Conservation (phyloP, 768 basidiomycete species). For the Lactarius tabidus region DNA sequence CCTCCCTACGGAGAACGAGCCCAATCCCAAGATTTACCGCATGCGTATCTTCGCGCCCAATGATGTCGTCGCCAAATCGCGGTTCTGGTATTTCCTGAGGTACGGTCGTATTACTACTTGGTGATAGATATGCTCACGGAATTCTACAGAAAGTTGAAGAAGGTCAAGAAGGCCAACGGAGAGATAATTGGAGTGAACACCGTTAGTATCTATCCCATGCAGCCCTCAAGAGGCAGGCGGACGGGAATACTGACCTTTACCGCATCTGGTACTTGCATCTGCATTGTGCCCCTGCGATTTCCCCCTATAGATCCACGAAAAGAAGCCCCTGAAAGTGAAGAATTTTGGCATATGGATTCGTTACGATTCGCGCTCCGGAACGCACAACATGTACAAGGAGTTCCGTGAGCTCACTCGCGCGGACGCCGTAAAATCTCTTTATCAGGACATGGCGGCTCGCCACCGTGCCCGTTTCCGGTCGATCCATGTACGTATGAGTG, state of each 20-base stretch:
- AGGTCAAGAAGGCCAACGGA: slow-evolving; percentile 99
- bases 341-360: slow-evolving; percentile 99
- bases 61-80: slow-evolving; percentile 97
- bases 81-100: slow-evolving; percentile 99
- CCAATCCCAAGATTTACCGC: slow-evolving; percentile 96
- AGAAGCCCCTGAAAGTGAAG: slow-evolving; percentile 97
- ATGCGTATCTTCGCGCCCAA: slow-evolving; percentile 99
- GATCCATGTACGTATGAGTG: slow-evolving; percentile 67
- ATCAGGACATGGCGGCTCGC: slow-evolving; percentile 99
- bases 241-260: slow-evolving; percentile 54
- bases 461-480: slow-evolving; percentile 99
- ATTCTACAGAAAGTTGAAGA: slow-evolving; percentile 77
- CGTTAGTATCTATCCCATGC: slow-evolving; percentile 65
- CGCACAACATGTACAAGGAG: slow-evolving; percentile 99
- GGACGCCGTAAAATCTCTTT: slow-evolving; percentile 93
- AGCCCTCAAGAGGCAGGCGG: slow-evolving; percentile 86
- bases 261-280: slow-evolving; percentile 33
- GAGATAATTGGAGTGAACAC: slow-evolving; percentile 99
- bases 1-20: slow-evolving; percentile 88
- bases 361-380: slow-evolving; percentile 98
- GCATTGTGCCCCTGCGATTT: slow-evolving; percentile 26
- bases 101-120: slow-evolving; percentile 33
- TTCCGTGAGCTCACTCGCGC: slow-evolving; percentile 94
- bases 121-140: not conserved
- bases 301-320: slow-evolving; percentile 82